A percentile compares a stretch with the other conserved stretches of the same genome.
These are phyloP conservation scores for Gardenia jasminoides DNA, from an alignment of 257 asterid genomes.

Conservation along the genomic window DNA sequence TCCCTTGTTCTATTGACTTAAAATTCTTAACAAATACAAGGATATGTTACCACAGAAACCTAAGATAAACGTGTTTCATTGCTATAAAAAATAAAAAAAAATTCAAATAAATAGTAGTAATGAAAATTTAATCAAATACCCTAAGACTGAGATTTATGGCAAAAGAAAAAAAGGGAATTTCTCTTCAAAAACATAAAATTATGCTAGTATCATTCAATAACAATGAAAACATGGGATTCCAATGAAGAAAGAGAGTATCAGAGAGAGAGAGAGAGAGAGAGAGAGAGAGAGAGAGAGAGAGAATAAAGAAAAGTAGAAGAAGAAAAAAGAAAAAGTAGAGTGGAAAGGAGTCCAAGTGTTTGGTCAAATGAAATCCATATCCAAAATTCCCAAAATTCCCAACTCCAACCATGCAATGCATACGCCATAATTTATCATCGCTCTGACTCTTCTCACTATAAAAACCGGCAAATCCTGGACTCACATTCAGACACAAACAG, in stretches of 20 bases:
- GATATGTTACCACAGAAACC: too few species aligned
- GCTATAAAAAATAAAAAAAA: too few species aligned
- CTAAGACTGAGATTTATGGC: too few species aligned
- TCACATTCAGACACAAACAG: not conserved
- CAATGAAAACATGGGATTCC: not conserved
- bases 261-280: not conserved
- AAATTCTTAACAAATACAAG: too few species aligned
- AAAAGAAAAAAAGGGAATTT: too few species aligned
- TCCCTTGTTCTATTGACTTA: too few species aligned
- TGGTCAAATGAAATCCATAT: slow-evolving; percentile 13
- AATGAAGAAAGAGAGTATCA: not conserved
- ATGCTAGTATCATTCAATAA: not conserved
- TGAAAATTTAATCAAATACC: too few species aligned
- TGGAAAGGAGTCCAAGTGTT: slow-evolving; percentile 13
- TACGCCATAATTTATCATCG: not conserved
- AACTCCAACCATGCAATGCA: too few species aligned
- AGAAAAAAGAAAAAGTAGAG: not conserved
- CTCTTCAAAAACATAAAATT: too few species aligned
- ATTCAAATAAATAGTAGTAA: too few species aligned
- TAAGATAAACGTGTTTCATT: too few species aligned
- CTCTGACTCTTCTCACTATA: not conserved
- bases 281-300: not conserved
- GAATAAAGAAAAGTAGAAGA: not conserved
- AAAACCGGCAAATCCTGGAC: not conserved
- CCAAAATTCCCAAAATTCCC: too few species aligned